Evolutionary conservation across 345 rosid species (phyloP), one percentile per base, ranked within the genome.

Genomic region (Euphorbia tirucalli): DNA sequence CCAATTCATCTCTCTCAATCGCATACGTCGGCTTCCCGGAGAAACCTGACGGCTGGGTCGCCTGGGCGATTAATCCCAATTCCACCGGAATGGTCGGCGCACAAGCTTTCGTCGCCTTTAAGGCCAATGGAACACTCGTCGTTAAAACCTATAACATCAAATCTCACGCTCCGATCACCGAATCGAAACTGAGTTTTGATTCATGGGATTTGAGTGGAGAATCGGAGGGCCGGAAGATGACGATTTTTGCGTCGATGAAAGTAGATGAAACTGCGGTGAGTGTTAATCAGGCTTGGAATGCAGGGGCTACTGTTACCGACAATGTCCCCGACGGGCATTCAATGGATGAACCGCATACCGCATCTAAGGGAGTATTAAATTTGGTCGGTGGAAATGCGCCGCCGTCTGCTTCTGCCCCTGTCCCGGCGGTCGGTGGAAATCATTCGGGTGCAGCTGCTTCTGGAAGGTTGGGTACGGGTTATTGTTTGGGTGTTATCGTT

Each of bases 81-180:
- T 35, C 66, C 15, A 19, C 66, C 3, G 66, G 66, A 6, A 62
- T 62, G 66, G 28, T 21, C 1, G 66, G 66, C 22, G 66, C 66
- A n/a, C 66, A 62, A 21, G 1, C 66, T n/a, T 13, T 62, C 7
- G 27, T 37, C 13, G 48, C 48, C n/a, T 62, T 35, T 24, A 62
- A 62, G 43, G 21, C 66, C 48, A 5, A 37, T 0, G 49, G 28
- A 1, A 2, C 28, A n/a, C 24, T 37, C 2, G 28, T 37, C 3
- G 66, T 62, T 11, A 62, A 62, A 28, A 62, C 66, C 6, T 62
- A 37, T 21, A 15, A 19, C 13, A 62, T 62, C 43, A 37, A 7
- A 37, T 10, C 49, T 9, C 7, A 19, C 28, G 66, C 48, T 1
- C 66, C 66, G 15, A 28, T 62, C 44, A 62, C 8, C 16, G 66